These are phyloP conservation scores for Colletotrichum sansevieriae DNA, from an alignment of 2,329 filamentous ascomycete genomes.

Conservation along the genomic window DNA sequence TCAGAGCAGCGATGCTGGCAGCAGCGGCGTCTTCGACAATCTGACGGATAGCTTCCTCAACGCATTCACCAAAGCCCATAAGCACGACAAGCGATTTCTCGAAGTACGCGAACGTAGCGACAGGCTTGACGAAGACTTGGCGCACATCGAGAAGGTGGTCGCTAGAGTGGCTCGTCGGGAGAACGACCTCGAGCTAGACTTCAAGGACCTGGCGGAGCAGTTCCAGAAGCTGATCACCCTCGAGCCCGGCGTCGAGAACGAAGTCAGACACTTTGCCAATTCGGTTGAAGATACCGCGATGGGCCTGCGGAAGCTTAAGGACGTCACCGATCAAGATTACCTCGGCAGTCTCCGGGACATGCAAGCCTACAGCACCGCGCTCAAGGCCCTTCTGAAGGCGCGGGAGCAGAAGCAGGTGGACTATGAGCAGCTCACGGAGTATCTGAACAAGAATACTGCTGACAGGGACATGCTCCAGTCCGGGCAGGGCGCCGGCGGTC, in stretches of 20 bases:
- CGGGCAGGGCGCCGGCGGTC: constrained; percentile 66
- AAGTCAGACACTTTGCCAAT: constrained; percentile 87
- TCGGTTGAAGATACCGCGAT: constrained; percentile 86
- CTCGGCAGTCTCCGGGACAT: constrained; percentile 93
- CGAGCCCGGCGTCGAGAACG: constrained; percentile 86
- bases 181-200: constrained; percentile 87
- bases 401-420: constrained; percentile 98
- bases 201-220: constrained; percentile 90
- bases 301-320: constrained; percentile 84
- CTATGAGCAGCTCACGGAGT: constrained; percentile 95
- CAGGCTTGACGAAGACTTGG: constrained; percentile 94
- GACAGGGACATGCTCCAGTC: constrained; percentile 85
- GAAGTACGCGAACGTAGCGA: constrained; percentile 93
- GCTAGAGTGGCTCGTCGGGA: constrained; percentile 90
- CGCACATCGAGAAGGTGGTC: constrained; percentile 95
- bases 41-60: constrained; percentile 98
- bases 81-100: constrained; percentile 92
- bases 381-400: constrained; percentile 90
- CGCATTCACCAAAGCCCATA: constrained; percentile 96
- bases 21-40: constrained; percentile 87
- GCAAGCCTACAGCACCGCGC: constrained; percentile 90
- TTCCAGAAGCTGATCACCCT: constrained; percentile 93
- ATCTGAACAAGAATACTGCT: constrained; percentile 88
- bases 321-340: constrained; percentile 96
- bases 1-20: constrained; percentile 60